phyloP scores from a whole-genome alignment of 2,329 filamentous ascomycete genomes.

The Hansfordia pulvinata region DNA sequence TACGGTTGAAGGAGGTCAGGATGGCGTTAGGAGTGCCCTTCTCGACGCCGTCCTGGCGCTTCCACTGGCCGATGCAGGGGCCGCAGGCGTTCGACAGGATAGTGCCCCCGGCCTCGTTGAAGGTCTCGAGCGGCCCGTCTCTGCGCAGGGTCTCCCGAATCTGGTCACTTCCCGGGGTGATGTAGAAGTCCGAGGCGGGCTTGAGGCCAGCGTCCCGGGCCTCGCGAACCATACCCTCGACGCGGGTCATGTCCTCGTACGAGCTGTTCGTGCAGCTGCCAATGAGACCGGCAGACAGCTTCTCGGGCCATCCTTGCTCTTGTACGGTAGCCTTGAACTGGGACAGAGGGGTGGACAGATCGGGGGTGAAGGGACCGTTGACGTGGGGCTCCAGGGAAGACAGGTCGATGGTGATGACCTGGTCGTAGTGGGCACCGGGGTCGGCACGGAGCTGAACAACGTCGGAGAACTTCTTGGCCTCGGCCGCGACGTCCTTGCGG shows the following conservation, averaged over 20 bases:
- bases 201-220: conserved; percentile 79
- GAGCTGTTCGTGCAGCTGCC: conserved; percentile 98
- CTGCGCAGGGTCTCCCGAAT: conserved; percentile 88
- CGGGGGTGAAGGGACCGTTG: conserved; percentile 93
- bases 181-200: conserved; percentile 84
- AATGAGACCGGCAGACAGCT: conserved; percentile 84
- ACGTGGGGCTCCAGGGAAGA: conserved; percentile 87
- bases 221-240: conserved; percentile 85
- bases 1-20: conserved; percentile 94
- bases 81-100: conserved; percentile 92
- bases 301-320: conserved; percentile 79
- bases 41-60: conserved; percentile 68
- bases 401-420: conserved; percentile 81
- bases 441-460: conserved; percentile 60
- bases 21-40: conserved; percentile 91
- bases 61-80: conserved; percentile 92
- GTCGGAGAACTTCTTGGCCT: conserved; percentile 38
- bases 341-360: conserved; percentile 84
- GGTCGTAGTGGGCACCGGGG: conserved; percentile 72
- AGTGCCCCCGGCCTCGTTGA: conserved; percentile 73
- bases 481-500: conserved; percentile 56
- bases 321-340: conserved; percentile 76
- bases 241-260: conserved; percentile 96
- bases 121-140: conserved; percentile 75
- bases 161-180: conserved; percentile 93